These are phyloP conservation scores for Mycosphaerella sp. DNA, from an alignment of 2,329 filamentous ascomycete species.

Conservation along the genomic window DNA sequence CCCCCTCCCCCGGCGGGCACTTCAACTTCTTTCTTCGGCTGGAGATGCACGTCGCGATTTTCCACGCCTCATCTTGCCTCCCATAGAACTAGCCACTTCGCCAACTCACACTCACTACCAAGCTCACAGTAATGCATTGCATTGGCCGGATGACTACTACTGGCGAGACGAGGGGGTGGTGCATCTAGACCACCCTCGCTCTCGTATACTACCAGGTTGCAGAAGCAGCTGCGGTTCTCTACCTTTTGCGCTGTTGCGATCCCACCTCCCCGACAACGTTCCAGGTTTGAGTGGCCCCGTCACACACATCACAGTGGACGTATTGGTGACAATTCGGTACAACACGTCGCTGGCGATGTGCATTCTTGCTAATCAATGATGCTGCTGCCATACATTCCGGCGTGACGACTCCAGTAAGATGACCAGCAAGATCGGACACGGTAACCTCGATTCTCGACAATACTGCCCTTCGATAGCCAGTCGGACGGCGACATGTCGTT, in stretches of 20 bases:
- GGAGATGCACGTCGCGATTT: neutral
- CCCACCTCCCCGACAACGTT: conserved; percentile 1
- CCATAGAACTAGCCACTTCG: neutral
- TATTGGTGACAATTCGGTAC: neutral
- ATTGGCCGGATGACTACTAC: neutral
- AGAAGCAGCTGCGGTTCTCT: neutral
- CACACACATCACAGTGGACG: conserved; percentile 1
- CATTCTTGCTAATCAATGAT: neutral
- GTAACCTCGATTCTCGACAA: neutral
- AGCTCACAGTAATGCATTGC: neutral
- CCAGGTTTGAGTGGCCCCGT: conserved; percentile 3
- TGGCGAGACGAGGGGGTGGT: too few species aligned
- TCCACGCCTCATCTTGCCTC: neutral
- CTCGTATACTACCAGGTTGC: neutral
- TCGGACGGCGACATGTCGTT: conserved; percentile 50
- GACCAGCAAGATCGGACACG: neutral
- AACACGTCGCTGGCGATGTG: neutral
- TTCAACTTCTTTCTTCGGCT: neutral
- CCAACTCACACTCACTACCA: neutral
- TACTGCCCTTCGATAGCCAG: neutral
- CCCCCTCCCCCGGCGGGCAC: too few species aligned
- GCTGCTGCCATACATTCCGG: neutral
- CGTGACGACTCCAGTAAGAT: conserved; percentile 7
- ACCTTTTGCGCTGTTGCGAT: neutral
- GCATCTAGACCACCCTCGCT: too few species aligned